Evolutionary conservation across 164 flowering plant genomes (phyloP), one percentile per base, ranked within the genome.

Genomic region (Stephania japonica): DNA sequence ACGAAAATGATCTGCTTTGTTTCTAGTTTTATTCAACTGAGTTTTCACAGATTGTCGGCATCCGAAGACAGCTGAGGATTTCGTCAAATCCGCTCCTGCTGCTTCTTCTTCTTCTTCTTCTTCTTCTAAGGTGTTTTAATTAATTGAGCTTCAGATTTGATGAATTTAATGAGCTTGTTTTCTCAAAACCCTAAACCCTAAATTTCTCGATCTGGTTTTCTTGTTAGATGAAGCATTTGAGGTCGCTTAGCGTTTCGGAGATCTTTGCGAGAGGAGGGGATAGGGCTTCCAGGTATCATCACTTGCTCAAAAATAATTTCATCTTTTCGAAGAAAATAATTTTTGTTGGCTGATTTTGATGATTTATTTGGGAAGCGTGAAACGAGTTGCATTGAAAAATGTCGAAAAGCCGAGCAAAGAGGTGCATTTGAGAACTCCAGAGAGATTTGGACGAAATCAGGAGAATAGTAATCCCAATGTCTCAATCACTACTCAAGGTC

Each of bases 401-500:
- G 74, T 32, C 21, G 1, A 70, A 3, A 73, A 71, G 42, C 18
- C 53, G 8, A 73, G 74, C 19, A 80, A 61, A 65, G 41, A 68
- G 12, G 53, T 26, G 43, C 13, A 67, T 6, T 65, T 6, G 18
- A 73, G 67, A 49, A 68, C 83, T 7, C 53, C 42, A 0, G 68
- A 74, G 44, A 71, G 27, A 23, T 59, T 75, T 73, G 80, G 41
- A 16, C 84, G 83, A 69, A 89, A 85, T 42, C 59, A 75, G 41
- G 97, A 94, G 79, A 91, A 92, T 76, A 88, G 84, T 73, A 82
- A 92, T 62, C 97, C 97, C 0, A 92, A 91, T 75, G 68, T 75
- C 18, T 70, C 78, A 18, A 81, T 86, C 27, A 50, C 76, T 68
- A 50, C 76, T 68, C 79, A 73, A 11, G 47, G 16, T 76, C 74